Evolutionary conservation across 176 grass and related monocot genomes (phyloP).

Genomic region (Miscanthus lutarioriparius): DNA sequence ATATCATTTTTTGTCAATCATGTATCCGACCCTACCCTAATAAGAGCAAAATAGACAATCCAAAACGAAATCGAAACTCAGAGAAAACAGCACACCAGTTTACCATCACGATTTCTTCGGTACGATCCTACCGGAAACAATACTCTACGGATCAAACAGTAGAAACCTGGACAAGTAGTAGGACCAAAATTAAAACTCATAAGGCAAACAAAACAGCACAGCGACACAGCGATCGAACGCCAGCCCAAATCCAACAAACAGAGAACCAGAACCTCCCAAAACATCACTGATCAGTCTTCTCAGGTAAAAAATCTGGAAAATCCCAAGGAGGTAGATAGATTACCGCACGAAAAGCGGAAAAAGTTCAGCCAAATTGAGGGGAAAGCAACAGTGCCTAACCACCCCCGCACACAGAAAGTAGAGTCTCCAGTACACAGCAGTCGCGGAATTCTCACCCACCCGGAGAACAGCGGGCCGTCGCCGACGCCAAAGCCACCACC

Average conservation of each 20-base stretch:
- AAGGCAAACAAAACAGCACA: background rate
- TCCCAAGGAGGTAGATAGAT: background rate
- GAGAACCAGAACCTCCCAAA: background rate
- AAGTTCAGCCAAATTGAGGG: background rate
- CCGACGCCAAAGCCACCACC: background rate
- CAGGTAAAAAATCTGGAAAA: background rate
- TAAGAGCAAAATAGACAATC: background rate
- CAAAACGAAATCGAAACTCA: background rate
- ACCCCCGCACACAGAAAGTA: background rate
- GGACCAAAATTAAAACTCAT: background rate
- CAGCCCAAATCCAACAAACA: background rate
- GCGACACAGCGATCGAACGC: background rate
- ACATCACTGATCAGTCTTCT: background rate
- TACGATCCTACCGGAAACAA: background rate
- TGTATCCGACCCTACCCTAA: background rate
- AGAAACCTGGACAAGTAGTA: background rate
- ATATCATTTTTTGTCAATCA: background rate
- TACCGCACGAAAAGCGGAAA: background rate
- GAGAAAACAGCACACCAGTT: background rate
- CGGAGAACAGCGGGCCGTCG: background rate
- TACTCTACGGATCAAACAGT: slow-evolving; percentile 16
- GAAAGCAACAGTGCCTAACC: slow-evolving; percentile 9
- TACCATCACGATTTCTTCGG: background rate
- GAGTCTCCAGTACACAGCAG: background rate
- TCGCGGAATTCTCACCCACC: slow-evolving; percentile 37